Evolutionary conservation across 768 basidiomycete genomes (phyloP), one percentile per base, ranked within the genome.

Genomic region (Mycena amicta): DNA sequence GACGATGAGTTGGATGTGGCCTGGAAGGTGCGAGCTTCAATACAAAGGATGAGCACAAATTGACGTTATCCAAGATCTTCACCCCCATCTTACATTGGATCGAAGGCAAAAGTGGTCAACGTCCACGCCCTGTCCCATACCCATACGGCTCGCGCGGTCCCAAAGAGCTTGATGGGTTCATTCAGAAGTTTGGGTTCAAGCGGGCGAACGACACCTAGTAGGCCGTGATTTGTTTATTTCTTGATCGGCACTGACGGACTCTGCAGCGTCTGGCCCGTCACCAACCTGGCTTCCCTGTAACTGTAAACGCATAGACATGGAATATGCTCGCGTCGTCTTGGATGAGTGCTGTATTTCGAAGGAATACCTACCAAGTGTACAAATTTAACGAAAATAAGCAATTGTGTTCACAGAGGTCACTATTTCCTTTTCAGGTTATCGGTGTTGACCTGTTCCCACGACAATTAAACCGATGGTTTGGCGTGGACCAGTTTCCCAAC

Each of bases 101-200:
- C 71, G 95, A 97, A 15, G 92, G 93, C 12, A 80, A 80, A 73
- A 71, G 76, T 43, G 90, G 88, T 3, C 75, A 77, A 39, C 75
- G 74, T 29, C 95, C 95, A 50, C 86, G 74, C 67, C 94, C 92
- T 4, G 75, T 84, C 49, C 71, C 80, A 18, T 99, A 99, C 76
- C 85, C 88, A 4, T 99, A 98, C 71, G 97, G 97, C 45, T 94
- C 94, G 57, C 88, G 97, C 59, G 97, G 95, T n/a, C 97, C 96
- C 0, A 86, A 86, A 64, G 81, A 88, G 70, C 78, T 98, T 37
- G 91, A 93, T 22, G 74, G 70, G 0, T 99, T 94, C 70, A 86
- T 90, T 62, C 65, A 61, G 53, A 85, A 84, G 71, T 88, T 87
- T 69, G 95, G 93, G 5, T 98, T 83, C 80, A 88, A 79, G 73